Evolutionary conservation across 352 stramenopile genomes (phyloP), one percentile per base, ranked within the genome.

Genomic region (Pythium monospermum): DNA sequence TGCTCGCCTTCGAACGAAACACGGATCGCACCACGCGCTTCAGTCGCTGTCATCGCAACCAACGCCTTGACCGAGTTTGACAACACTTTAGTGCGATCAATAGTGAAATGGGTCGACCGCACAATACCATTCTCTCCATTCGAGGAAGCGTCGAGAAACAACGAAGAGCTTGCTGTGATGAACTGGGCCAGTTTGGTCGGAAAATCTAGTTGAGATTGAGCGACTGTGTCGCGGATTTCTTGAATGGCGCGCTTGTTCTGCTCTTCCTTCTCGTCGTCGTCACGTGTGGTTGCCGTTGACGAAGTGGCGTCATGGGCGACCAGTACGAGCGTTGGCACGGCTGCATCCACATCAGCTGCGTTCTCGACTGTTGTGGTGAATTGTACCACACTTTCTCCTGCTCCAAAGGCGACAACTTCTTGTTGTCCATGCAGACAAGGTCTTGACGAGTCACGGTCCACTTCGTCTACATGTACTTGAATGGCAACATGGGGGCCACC

Each of bases 1-100:
- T 54, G 66, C 38, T 94, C 85, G 32, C 68, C 67, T 4, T 73
- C 49, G 55, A 95, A 94, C 36, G 87, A 63, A 21, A 91, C 75
- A 19, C 77, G 66, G 26, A 83, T 35, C 22, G 32, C 13, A 2
- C 21, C 35, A n/a, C 32, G 38, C 8, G 30, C 30, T n/a, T 57
- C 47, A 42, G 26, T 12, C 13, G 19, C 10, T 3, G 49, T 16
- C 21, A 51, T 28, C 13, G 26, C 42, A 11, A 31, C 38, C 7
- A 61, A 21, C 15, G 36, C 37, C 5, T 30, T 19, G 32, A 58
- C 46, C 23, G 55, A 63, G 16, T 63, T 27, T 19, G 22, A 22
- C 3, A 63, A n/a, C 0, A 63, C 21, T 7, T 12, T 27, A 3
- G 53, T 3, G 4, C 55, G 55, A 27, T 36, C 18, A 13, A 63